Evolutionary conservation across 2,329 filamentous ascomycete species (phyloP).

Genomic region (Pseudogymnoascus destructans): DNA sequence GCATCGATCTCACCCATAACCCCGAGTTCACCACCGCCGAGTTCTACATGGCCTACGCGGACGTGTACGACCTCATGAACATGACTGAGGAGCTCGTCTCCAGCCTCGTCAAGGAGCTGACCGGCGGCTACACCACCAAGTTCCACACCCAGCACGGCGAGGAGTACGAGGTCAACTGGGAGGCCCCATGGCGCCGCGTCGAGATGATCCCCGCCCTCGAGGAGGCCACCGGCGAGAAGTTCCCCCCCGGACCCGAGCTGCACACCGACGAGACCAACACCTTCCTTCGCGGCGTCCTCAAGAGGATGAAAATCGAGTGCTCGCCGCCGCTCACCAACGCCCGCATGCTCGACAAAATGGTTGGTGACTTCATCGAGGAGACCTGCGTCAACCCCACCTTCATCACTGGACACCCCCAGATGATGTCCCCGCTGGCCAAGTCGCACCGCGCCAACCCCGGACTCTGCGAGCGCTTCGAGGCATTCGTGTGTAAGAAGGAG

Average conservation of each 20-base stretch:
- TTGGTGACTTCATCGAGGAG: constrained; percentile 89
- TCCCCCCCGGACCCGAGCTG: constrained; percentile 76
- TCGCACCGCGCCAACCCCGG: constrained; percentile 72
- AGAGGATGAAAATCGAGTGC: constrained; percentile 86
- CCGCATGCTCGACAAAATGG: constrained; percentile 90
- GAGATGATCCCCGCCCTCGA: constrained; percentile 95
- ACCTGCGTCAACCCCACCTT: constrained; percentile 89
- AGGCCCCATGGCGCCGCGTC: constrained; percentile 79
- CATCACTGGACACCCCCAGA: constrained; percentile 70
- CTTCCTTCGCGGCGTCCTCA: constrained; percentile 71
- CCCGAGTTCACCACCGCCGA: constrained; percentile 96
- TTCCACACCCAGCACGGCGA: constrained; percentile 83
- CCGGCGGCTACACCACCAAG: constrained; percentile 70
- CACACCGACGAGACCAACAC: constrained; percentile 79
- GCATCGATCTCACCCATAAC: constrained; percentile 88
- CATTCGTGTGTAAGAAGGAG: constrained; percentile 94
- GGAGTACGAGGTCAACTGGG: constrained; percentile 88
- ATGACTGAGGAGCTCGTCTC: constrained; percentile 90
- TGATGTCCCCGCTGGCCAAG: constrained; percentile 96
- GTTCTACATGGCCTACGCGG: constrained; percentile 90
- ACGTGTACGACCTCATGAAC: constrained; percentile 82
- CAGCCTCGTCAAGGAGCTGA: constrained; percentile 75
- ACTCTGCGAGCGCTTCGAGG: constrained; percentile 93
- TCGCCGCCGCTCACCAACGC: constrained; percentile 82
- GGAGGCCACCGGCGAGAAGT: constrained; percentile 81